Evolutionary conservation across 192 early-diverging fungal genomes (phyloP).

Genomic region (Podila verticillata): DNA sequence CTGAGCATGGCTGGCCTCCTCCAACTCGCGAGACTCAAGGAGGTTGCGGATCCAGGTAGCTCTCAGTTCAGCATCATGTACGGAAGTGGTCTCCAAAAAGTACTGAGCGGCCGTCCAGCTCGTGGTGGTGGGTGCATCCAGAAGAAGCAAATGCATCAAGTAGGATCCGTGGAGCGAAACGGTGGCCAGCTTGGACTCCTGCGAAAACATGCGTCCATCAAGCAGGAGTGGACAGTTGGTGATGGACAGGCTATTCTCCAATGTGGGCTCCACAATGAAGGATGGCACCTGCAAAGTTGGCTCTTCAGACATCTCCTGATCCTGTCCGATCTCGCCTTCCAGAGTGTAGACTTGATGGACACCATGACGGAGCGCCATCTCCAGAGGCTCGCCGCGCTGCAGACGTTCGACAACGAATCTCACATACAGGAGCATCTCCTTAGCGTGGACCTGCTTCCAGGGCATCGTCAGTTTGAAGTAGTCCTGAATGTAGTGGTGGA

Average conservation of each 20-base stretch:
- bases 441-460: conserved; percentile 50
- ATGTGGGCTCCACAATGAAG: conserved; percentile 10
- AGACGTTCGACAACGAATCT: conserved; percentile 58
- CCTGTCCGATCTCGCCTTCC: conserved; percentile 25
- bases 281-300: conserved; percentile 20
- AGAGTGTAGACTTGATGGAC: conserved; percentile 58
- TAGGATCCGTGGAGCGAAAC: conserved; percentile 65
- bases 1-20: conserved; percentile 33
- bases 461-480: conserved; percentile 33
- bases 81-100: conserved; percentile 63
- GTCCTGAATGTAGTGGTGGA: conserved; percentile 51
- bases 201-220: conserved; percentile 60
- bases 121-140: conserved; percentile 24
- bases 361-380: conserved; percentile 51
- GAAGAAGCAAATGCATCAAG: conserved; percentile 54
- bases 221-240: conserved; percentile 58
- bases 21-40: conserved; percentile 27
- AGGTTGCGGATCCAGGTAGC: conserved; percentile 55
- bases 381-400: conserved; percentile 59
- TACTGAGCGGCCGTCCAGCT: conserved; percentile 47
- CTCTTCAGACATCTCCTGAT: conserved; percentile 14
- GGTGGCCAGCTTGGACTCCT: conserved; percentile 65
- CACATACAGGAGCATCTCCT: conserved; percentile 58
- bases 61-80: conserved; percentile 53
- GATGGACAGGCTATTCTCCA: conserved; percentile 37